Base-by-base conservation (phyloP, 768 basidiomycete species). In the Leccinum ochraceum region DNA sequence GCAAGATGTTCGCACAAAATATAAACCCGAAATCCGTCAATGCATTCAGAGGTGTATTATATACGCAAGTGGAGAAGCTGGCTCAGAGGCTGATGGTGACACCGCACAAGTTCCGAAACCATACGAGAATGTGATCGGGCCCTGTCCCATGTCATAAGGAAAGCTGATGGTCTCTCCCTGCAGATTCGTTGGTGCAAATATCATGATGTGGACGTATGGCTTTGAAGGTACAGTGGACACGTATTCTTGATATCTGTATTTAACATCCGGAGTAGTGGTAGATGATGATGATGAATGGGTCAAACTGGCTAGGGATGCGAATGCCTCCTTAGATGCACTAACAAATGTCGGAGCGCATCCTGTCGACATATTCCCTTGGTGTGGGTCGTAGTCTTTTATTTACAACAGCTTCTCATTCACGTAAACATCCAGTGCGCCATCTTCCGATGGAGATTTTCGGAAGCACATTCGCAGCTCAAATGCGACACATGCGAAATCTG, bases 321-420 rank as follows among this genome's bases (percentile, higher is more conserved):
- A 59, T 17, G 53, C 58, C 3, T 59, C 58, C 22, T 48, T 59
- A 10, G 58, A 54, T 9, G 58, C 53, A n/a, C 22, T 59, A 17
- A 48, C 44, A 3, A 59, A 59, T 11, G 58, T 59, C 32, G 58
- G 58, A 24, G 58, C 58, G 10, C 58, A 59, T 54, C 58, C 58
- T 36, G 58, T 59, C 22, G 58, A 59, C 32, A 53, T 59, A 46
- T 59, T 59, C 32, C 58, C 58, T 54, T 59, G 58, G 53, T 32
- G 58, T 59, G n/a, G 13, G 53, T 32, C 16, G 8, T 44, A 13
- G 5, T 11, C 3, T 46, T 22, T 16, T 10, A 28, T n/a, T 17
- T 8, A 24, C 13, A 32, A 9, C 6, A n/a, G 9, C 17, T 53
- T 10, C 4, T 54, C 4, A 22, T 32, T 59, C 17, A 59, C 16